Evolutionary conservation across 75 land plant species (phyloP).

Genomic region (Isoetes taiwanensis): DNA sequence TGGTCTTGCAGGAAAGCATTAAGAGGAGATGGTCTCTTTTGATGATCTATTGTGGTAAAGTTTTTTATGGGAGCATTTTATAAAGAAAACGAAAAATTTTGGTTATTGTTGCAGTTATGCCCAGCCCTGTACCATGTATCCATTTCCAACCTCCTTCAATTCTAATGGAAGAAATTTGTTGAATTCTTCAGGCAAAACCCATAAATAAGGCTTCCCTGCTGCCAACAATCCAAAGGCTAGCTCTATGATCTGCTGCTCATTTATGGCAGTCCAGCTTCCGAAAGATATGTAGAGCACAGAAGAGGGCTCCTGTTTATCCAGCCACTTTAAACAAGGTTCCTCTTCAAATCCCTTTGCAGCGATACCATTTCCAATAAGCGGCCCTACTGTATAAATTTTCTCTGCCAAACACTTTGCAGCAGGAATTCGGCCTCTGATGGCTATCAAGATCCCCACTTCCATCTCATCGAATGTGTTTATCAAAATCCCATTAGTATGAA

Average conservation of each 20-base stretch:
- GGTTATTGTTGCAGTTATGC: too few relatives aligned
- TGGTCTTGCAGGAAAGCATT: too few relatives aligned
- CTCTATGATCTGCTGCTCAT: neutral
- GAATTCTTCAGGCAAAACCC: too few relatives aligned
- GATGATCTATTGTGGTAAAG: too few relatives aligned
- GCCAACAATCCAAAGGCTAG: neutral
- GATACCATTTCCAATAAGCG: neutral
- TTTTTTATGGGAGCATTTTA: too few relatives aligned
- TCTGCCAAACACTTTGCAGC: neutral
- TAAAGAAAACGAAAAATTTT: too few relatives aligned
- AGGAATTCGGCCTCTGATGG: neutral
- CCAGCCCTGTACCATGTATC: too few relatives aligned
- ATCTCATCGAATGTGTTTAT: neutral
- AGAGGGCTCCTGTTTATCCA: neutral
- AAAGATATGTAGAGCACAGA: conserved; percentile 5
- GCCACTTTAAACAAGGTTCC: neutral
- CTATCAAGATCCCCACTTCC: neutral
- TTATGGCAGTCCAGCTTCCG: neutral
- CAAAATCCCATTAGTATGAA: neutral
- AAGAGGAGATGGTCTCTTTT: too few relatives aligned
- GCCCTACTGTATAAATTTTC: neutral
- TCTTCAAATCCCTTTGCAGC: neutral
- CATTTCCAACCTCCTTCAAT: too few relatives aligned
- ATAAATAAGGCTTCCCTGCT: neutral
- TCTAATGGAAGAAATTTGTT: too few relatives aligned